Base-by-base conservation (phyloP, 345 rosid species). In the Nephelium lappaceum region DNA sequence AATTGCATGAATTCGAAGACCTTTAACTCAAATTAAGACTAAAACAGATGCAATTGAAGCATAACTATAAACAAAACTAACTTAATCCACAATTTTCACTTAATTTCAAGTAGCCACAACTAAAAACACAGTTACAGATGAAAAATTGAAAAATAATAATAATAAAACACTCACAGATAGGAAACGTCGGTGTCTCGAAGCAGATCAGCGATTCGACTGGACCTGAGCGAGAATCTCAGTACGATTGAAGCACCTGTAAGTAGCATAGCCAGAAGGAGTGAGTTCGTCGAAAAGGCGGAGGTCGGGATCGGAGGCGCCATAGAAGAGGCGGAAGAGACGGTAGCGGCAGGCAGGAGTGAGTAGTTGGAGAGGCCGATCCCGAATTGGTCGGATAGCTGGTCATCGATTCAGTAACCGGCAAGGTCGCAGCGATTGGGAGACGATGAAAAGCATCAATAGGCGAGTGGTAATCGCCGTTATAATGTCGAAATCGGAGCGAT, bases 81-180 rank as follows among this genome's bases (percentile, higher is more conserved):
- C 62, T 57, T 57, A 57, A 57, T 57, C 62, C 24, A 12, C 9
- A 53, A n/a, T 41, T 39, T 67, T 19, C 73, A 45, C 21, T 15
- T 45, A 45, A 24, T 31, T 45, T 7, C 23, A 49, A 63, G 2
- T 49, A 70, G 24, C 21, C 12, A 24, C 16, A 45, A 45, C 58
- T 49, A 6, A 70, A n/a, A 69, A 45, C 21, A 5, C 42, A 16
- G 55, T 55, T 27, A 31, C 74, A 24, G 63, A 15, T 70, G 38
- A 45, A 70, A 12, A 45, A 7, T 65, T 68, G 19, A 51, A 23
- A 24, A 65, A 64, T 12, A 57, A 70, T 42, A 57, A n/a, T n/a
- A n/a, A n/a, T n/a, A n/a, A n/a, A n/a, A n/a, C n/a, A 83, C 98
- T 91, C 85, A 96, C 99, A 96, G 76, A 80, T 96, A 94, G 18